Conservation (phyloP, 192 early-diverging fungal species). For the Backusella sp. region DNA sequence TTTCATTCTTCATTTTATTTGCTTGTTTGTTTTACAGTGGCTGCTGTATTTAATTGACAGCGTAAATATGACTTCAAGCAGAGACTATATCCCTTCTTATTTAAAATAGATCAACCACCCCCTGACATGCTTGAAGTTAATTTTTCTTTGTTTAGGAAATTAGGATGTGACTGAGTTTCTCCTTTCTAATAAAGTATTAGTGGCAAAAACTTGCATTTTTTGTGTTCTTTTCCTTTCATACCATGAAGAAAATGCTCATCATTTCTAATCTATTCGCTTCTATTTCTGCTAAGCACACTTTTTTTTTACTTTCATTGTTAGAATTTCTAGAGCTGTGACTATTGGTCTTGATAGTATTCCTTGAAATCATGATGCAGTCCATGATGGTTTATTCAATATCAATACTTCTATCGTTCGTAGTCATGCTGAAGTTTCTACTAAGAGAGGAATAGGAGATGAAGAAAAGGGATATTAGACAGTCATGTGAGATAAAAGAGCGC, state of each 20-base stretch:
- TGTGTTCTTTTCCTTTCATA: slow-evolving; percentile 12
- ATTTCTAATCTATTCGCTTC: slow-evolving; percentile 16
- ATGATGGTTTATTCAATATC: slow-evolving; percentile 98
- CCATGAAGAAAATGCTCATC: slow-evolving; percentile 19
- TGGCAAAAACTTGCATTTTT: neutral
- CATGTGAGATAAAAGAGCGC: too few species aligned
- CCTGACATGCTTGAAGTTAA: neutral
- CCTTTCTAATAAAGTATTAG: neutral
- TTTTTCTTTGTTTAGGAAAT: neutral
- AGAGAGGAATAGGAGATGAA: slow-evolving; percentile 48
- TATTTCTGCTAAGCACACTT: slow-evolving; percentile 27
- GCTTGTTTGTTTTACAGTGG: too few species aligned
- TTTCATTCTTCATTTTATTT: too few species aligned
- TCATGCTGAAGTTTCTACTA: slow-evolving; percentile 75
- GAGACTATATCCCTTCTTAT: too few species aligned
- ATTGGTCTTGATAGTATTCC: slow-evolving; percentile 92
- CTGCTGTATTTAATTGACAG: too few species aligned
- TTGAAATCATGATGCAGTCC: slow-evolving; percentile 98
- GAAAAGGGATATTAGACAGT: neutral
- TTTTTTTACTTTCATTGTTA: slow-evolving; percentile 27
- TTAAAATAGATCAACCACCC: neutral
- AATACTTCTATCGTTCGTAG: slow-evolving; percentile 87
- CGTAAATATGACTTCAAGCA: too few species aligned
- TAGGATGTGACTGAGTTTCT: neutral
- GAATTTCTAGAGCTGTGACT: slow-evolving; percentile 45